A percentile compares a stretch with the other conserved stretches of the same genome.
These are phyloP conservation scores for Prunus persica DNA, from an alignment of 306 rosid genomes.

Conservation along the genomic window Prunus_persica_NCBIv2 NC_034014.1:24508001-24508500, in stretches of 20 bases:
- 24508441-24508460: neutral
- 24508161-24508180: neutral
- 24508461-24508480: constrained; percentile 14
- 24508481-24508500: neutral
- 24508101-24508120: neutral
- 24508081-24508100: neutral
- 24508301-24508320: too few species aligned
- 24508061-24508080: neutral
- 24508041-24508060: neutral
- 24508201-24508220: too few species aligned
- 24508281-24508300: neutral
- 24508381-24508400: neutral
- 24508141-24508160: neutral
- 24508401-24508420: neutral
- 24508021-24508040: neutral
- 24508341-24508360: neutral
- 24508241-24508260: too few species aligned
- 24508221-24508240: too few species aligned
- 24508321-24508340: neutral
- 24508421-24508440: constrained; percentile 21
- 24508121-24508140: neutral
- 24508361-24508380: neutral
- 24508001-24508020: neutral
- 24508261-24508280: too few species aligned
- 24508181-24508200: too few species aligned